phyloP scores from a whole-genome alignment of 768 basidiomycete genomes.

The Pleurotus eryngii region DNA sequence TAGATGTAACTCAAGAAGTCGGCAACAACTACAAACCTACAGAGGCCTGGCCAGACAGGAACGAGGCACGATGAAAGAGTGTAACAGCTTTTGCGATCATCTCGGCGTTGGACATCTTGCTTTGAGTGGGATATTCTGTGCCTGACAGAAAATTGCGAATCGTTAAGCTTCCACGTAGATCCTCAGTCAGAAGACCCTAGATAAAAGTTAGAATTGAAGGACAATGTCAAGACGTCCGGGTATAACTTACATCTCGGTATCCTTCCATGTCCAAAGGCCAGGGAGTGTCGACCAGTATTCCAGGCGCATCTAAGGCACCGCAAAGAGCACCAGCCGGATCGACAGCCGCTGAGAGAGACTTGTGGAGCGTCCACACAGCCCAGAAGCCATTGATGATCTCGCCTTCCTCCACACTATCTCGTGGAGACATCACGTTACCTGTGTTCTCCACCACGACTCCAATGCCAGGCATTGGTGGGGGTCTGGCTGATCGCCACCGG shows the following conservation, averaged over 20 bases:
- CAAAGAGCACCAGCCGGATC: slow-evolving; percentile 52
- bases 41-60: slow-evolving; percentile 46
- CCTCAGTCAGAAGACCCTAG: slow-evolving; percentile 43
- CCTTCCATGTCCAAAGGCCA: slow-evolving; percentile 45
- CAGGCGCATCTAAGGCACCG: slow-evolving; percentile 48
- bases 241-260: slow-evolving; percentile 33
- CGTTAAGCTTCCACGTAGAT: slow-evolving; percentile 43
- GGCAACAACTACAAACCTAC: slow-evolving; percentile 29
- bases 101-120: slow-evolving; percentile 35
- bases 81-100: slow-evolving; percentile 53
- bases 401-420: slow-evolving; percentile 53
- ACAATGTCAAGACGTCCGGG: background rate
- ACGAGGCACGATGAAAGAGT: slow-evolving; percentile 55
- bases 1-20: slow-evolving; percentile 1
- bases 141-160: slow-evolving; percentile 46
- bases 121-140: slow-evolving; percentile 24
- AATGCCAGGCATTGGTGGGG: slow-evolving; percentile 32
- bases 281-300: slow-evolving; percentile 49
- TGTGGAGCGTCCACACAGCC: slow-evolving; percentile 57
- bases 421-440: slow-evolving; percentile 38
- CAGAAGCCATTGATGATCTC: slow-evolving; percentile 69
- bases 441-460: slow-evolving; percentile 28
- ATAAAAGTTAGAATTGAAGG: slow-evolving; percentile 6
- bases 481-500: slow-evolving; percentile 36
- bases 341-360: slow-evolving; percentile 50